A percentile compares a stretch with the other conserved stretches of the same genome.
Conservation (phyloP, 305 asterid genomes). For the Ruellia speciosa region DNA sequence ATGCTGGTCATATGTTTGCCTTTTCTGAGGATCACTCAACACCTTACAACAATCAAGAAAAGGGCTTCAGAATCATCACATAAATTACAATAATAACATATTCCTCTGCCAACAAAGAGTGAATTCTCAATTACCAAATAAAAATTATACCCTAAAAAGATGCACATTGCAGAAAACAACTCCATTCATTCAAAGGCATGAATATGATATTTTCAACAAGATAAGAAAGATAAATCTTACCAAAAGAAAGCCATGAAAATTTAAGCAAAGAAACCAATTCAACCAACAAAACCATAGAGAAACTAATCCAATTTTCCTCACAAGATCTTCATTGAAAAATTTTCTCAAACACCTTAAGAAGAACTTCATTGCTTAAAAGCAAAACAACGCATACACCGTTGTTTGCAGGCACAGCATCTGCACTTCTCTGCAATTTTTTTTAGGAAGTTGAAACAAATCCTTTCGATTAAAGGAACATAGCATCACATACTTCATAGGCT, state of each 20-base stretch:
- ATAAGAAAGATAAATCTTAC: too few relatives aligned
- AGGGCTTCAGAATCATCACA: neutral
- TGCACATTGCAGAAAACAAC: neutral
- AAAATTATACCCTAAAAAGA: neutral
- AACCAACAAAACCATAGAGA: neutral
- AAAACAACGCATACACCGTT: neutral
- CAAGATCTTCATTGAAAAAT: neutral
- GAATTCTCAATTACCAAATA: neutral
- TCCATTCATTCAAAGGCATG: neutral
- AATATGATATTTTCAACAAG: too few relatives aligned
- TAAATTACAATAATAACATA: too few relatives aligned
- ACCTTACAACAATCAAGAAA: neutral
- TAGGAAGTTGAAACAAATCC: too few relatives aligned
- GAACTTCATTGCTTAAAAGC: neutral
- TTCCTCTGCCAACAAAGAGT: neutral
- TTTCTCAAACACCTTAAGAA: neutral
- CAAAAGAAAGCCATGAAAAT: neutral
- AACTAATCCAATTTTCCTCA: too few relatives aligned
- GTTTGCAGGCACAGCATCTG: too few relatives aligned
- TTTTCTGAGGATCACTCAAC: neutral
- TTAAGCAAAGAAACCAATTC: slow-evolving; percentile 1
- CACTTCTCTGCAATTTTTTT: too few relatives aligned
- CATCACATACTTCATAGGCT: slow-evolving; percentile 53
- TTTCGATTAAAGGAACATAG: neutral
- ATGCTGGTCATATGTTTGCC: slow-evolving; percentile 59